Base-by-base conservation (phyloP, 1,284 basidiomycete genomes). In the Peniophora sp. region DNA sequence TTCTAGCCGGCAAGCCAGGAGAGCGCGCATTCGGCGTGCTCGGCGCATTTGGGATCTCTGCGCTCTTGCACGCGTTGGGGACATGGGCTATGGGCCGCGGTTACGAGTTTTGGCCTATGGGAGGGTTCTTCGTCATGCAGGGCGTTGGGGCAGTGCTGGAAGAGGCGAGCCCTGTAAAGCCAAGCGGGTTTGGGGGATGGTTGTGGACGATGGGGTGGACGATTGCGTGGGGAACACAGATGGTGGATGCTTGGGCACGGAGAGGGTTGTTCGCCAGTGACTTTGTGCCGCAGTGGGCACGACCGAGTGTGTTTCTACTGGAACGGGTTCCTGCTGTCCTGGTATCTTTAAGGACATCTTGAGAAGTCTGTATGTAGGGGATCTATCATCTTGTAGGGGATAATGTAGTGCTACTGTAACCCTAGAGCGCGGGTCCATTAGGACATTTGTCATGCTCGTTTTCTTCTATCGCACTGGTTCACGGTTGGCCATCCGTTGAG, bases 171-270 rank as follows among this genome's bases (percentile, higher is more conserved):
- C 27, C 27, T 5, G 27, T 32, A 32, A 41, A 41, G 38, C 38
- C 38, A 16, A n/a, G 16, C 5, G 38, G 38, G 5, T 6, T 41
- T 5, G n/a, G 5, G 6, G 82, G 82, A 2, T 70, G 70, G 65
- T 35, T 74, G 27, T 85, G 82, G 83, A 65, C 68, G 1, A 51
- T 62, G 49, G 25, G 56, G 2, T 82, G 77, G 77, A 47, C 75
- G 3, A 8, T 76, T 6, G 57, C 62, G 0, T 78, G 73, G 69
- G 77, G 69, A 2, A 69, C 70, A 45, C 46, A 71, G 16, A 52
- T 83, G 24, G 63, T 78, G 12, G 78, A 83, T 47, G 74, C 67
- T 2, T 83, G 78, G 77, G 67, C 68, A 35, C 64, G 61, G 52
- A 70, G 64, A 55, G 81, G 80, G 14, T 48, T 77, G 34, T 62